Percentiles rank a stretch among this genome's conserved stretches.
Evolutionary conservation across 2,329 filamentous ascomycete species (phyloP).

Genomic region (Leptographium radiaticola): DNA sequence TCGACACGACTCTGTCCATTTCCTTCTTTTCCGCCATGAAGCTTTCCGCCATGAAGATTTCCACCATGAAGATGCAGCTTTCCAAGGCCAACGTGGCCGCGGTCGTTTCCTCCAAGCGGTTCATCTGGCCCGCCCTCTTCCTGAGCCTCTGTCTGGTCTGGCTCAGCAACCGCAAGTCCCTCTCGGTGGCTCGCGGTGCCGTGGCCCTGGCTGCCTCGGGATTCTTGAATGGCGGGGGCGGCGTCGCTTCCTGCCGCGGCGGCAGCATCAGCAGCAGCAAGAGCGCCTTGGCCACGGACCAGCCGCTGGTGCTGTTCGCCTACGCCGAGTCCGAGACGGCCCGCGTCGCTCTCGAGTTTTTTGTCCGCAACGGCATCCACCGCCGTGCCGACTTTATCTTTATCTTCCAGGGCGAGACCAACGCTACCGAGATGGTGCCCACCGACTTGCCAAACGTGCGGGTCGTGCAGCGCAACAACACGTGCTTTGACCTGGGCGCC

Average conservation of each 20-base stretch:
- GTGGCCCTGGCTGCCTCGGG: background rate
- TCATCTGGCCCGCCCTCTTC: background rate
- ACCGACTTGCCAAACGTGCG: conserved; percentile 17
- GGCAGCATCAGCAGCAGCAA: too few relatives aligned
- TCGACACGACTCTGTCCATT: too few relatives aligned
- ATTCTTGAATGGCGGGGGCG: background rate
- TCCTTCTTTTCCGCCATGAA: too few relatives aligned
- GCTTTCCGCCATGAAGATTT: too few relatives aligned
- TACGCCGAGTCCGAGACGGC: conserved; percentile 21
- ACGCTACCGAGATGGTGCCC: conserved; percentile 16
- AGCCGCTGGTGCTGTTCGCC: conserved; percentile 21
- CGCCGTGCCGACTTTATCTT: conserved; percentile 25
- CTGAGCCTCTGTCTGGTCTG: background rate
- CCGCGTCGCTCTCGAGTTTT: conserved; percentile 22
- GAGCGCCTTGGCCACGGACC: too few relatives aligned
- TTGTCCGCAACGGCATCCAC: conserved; percentile 23
- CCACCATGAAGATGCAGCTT: too few relatives aligned
- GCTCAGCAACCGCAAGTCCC: background rate
- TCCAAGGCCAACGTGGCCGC: too few relatives aligned
- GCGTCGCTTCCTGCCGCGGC: background rate
- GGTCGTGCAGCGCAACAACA: conserved; percentile 17
- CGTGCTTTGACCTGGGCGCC: conserved; percentile 23
- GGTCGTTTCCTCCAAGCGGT: background rate
- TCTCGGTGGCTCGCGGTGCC: background rate
- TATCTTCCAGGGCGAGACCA: conserved; percentile 23